Evolutionary conservation across 345 rosid genomes (phyloP), one percentile per base, ranked within the genome.

Genomic region (Populus pruinosa): DNA sequence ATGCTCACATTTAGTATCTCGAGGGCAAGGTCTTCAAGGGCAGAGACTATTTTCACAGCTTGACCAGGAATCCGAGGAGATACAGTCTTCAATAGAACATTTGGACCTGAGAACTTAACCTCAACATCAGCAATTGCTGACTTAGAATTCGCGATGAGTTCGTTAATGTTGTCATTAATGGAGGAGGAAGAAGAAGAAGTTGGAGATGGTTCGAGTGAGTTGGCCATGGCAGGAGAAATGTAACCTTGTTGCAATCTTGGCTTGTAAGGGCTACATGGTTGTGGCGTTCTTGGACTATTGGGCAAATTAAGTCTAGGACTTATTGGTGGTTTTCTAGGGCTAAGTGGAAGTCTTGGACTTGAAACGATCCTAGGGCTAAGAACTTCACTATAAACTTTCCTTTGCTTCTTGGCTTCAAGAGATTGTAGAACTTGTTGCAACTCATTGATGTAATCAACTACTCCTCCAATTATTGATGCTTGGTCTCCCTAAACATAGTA

Each of bases 391-490:
- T 86, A 92, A 35, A 86, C 92, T 82, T 94, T 96, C 75, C 99
- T 90, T 83, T 96, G 96, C 84, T 94, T 96, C 84, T 94, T 96
- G 79, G 97, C 90, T 72, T 94, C 97, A 0, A 96, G 86, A 2
- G 98, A 90, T 56, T 91, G 95, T 7, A 96, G 92, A 76, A 96
- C 76, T 86, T 96, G 99, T 69, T 94, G 97, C 82, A 96, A 82
- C 84, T 96, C 99, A 31, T 87, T 91, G 79, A 96, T 92, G 88
- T 94, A 96, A 77, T 96, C 97, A 76, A 94, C 96, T 10, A 96
- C 99, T 6, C 99, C 99, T 59, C 97, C 98, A 43, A 96, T 96
- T 44, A 94, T 94, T 23, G 99, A 96, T 76, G 99, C 99, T 90
- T 94, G 99, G 81, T 96, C 99, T 74, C 98, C 98, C 98, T 96